phyloP scores from a whole-genome alignment of 2,329 filamentous ascomycete genomes.

The Dryadomyces quercus-mongolicae region DNA sequence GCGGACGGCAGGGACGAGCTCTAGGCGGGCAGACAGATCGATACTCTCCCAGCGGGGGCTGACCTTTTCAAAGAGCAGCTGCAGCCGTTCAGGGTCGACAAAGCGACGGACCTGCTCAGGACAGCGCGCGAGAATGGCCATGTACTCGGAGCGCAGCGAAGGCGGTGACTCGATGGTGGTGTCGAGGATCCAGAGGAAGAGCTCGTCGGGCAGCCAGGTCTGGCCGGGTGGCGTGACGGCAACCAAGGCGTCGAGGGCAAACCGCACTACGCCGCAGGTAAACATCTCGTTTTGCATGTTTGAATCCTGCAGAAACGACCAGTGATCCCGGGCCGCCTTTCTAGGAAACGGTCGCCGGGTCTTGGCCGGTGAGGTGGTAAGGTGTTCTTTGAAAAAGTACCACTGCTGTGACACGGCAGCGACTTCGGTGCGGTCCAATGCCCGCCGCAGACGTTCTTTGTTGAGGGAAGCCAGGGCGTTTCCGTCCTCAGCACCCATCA shows the following conservation, averaged over 20 bases:
- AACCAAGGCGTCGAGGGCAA: slow-evolving; percentile 23
- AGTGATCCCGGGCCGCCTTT: slow-evolving; percentile 23
- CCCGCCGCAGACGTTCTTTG: slow-evolving; percentile 29
- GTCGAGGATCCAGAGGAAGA: slow-evolving; percentile 54
- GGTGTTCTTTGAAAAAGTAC: slow-evolving; percentile 36
- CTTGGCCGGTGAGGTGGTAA: slow-evolving; percentile 13
- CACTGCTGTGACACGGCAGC: slow-evolving; percentile 25
- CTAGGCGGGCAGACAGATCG: slow-evolving; percentile 12
- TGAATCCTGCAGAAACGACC: slow-evolving; percentile 36
- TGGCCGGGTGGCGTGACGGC: slow-evolving; percentile 10
- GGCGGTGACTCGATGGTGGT: slow-evolving; percentile 41
- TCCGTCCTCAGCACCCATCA: background rate
- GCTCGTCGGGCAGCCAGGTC: slow-evolving; percentile 43
- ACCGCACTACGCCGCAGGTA: slow-evolving; percentile 47
- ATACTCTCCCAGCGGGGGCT: slow-evolving; percentile 40
- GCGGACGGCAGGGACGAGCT: slow-evolving; percentile 11
- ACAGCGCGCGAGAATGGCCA: slow-evolving; percentile 36
- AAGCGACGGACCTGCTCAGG: slow-evolving; percentile 22
- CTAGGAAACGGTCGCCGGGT: slow-evolving; percentile 24
- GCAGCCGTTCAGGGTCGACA: slow-evolving; percentile 30
- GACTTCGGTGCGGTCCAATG: slow-evolving; percentile 37
- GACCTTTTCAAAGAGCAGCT: slow-evolving; percentile 43
- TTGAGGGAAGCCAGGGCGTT: slow-evolving; percentile 4
- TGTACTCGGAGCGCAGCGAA: slow-evolving; percentile 45
- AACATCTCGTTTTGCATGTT: slow-evolving; percentile 45